Conservation (phyloP, 257 asterid species). For the Solanum pinnatisectum region DNA sequence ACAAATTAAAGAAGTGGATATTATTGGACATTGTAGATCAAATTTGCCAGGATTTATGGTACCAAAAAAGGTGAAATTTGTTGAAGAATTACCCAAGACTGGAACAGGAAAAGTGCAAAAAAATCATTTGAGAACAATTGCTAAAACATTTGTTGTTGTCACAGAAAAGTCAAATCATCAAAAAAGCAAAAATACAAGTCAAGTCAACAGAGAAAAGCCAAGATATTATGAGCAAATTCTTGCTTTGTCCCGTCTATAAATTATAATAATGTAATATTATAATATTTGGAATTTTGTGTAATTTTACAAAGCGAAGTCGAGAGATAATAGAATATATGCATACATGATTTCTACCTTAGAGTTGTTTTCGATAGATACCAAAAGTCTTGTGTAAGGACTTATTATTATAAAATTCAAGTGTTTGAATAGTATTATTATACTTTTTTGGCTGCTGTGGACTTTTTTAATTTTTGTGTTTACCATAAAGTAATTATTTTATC, state of each 20-base stretch:
- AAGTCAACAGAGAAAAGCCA: conserved; percentile 1
- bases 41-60: conserved; percentile 66
- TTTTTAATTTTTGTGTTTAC: background rate
- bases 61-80: conserved; percentile 57
- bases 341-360: rapidly evolving
- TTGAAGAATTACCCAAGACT: conserved; percentile 65
- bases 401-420: background rate
- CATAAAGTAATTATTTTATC: background rate
- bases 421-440: background rate
- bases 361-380: no score
- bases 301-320: no score
- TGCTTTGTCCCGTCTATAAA: conserved; percentile 53
- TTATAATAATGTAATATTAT: background rate
- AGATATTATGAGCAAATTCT: conserved; percentile 23
- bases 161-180: conserved; percentile 9
- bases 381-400: no score
- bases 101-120: conserved; percentile 69
- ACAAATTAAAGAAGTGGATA: conserved; percentile 29
- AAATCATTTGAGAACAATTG: conserved; percentile 47
- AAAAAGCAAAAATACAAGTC: background rate
- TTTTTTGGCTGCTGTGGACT: background rate
- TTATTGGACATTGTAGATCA: conserved; percentile 45
- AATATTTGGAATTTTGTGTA: background rate
- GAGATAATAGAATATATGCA: no score
- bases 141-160: conserved; percentile 21